A percentile compares a stretch with the other conserved stretches of the same genome.
Conservation (phyloP, 108 stramenopile genomes). For the Nannochloropsis gaditana region DNA sequence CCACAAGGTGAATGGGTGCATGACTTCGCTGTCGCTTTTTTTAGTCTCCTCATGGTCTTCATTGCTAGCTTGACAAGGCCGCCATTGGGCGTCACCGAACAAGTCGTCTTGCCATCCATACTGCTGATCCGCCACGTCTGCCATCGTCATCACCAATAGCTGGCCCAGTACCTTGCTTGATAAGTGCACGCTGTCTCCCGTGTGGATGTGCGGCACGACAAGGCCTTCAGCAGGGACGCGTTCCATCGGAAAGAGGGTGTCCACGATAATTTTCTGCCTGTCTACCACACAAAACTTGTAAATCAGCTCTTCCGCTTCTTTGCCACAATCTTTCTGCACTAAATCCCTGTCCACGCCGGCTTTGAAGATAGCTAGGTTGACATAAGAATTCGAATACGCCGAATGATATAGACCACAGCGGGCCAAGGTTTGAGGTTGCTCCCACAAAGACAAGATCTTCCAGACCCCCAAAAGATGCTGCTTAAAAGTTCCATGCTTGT, state of each 20-base stretch:
- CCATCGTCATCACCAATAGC: constrained; percentile 6
- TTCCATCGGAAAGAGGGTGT: neutral
- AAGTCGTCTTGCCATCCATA: constrained; percentile 18
- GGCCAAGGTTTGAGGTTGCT: constrained; percentile 18
- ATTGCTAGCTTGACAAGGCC: neutral
- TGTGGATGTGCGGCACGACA: neutral
- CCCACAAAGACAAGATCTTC: constrained; percentile 43
- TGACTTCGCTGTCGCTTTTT: neutral
- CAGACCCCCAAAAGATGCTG: constrained; percentile 45
- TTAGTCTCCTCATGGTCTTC: neutral
- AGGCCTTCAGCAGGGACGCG: neutral
- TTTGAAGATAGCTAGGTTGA: constrained; percentile 45
- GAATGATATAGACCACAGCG: constrained; percentile 46
- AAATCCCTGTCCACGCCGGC: constrained; percentile 25
- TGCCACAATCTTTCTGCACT: constrained; percentile 34
- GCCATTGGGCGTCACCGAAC: neutral
- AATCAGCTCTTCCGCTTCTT: constrained; percentile 41
- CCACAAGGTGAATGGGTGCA: neutral
- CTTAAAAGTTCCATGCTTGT: constrained; percentile 51
- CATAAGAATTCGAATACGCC: constrained; percentile 49
- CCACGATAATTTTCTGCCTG: constrained; percentile 36
- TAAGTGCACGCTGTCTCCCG: constrained; percentile 1
- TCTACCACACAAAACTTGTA: constrained; percentile 52
- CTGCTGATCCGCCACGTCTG: constrained; percentile 15
- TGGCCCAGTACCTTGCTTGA: neutral